A percentile compares a stretch with the other conserved stretches of the same genome.
These are phyloP conservation scores for Magnusiomyces suaveolens DNA, from an alignment of 1,139 yeast genomes.

Conservation along the genomic window DNA sequence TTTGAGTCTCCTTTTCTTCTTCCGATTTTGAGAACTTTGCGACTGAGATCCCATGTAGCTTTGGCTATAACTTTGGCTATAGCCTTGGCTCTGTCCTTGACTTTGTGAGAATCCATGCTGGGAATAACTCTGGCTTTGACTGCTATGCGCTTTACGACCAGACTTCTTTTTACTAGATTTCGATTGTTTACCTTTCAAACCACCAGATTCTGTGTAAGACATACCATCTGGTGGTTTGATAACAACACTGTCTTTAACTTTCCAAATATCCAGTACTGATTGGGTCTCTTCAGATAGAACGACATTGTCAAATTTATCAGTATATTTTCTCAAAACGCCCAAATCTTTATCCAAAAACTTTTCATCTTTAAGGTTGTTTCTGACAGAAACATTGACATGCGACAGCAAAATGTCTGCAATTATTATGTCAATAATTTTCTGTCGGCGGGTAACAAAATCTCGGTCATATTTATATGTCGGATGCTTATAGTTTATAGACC, in stretches of 20 bases:
- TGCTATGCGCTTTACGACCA: background rate
- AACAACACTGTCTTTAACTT: background rate
- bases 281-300: background rate
- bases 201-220: background rate
- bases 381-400: background rate
- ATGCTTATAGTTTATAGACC: background rate
- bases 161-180: background rate
- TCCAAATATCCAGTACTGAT: background rate
- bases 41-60: constrained; percentile 2
- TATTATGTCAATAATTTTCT: background rate
- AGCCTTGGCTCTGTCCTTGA: background rate
- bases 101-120: background rate
- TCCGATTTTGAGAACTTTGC: background rate
- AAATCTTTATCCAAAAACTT: background rate
- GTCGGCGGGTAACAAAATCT: background rate
- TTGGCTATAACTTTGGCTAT: background rate
- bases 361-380: background rate
- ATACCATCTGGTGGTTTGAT: background rate
- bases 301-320: background rate
- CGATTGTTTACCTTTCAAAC: background rate
- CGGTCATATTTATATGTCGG: background rate
- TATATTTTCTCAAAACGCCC: constrained; percentile 1
- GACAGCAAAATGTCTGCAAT: background rate
- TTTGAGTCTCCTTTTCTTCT: background rate
- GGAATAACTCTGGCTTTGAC: background rate